Percentiles rank a stretch among this genome's conserved stretches.
Evolutionary conservation across 2,329 filamentous ascomycete species (phyloP).

Genomic region (Clonostachys chloroleuca): DNA sequence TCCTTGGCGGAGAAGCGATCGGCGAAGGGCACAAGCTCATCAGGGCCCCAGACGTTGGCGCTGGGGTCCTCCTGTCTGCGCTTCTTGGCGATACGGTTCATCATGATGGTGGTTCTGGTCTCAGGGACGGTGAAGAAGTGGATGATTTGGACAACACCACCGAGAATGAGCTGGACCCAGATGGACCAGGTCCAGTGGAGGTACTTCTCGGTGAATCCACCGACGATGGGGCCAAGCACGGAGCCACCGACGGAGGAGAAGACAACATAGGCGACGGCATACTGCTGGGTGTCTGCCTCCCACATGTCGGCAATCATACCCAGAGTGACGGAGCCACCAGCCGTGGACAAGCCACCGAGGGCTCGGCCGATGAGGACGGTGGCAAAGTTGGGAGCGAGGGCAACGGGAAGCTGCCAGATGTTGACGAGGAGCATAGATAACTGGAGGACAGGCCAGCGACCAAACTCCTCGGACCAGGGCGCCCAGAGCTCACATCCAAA

Average conservation of each 20-base stretch:
- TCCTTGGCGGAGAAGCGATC: slow-evolving; percentile 56
- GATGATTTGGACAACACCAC: slow-evolving; percentile 61
- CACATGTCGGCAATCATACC: slow-evolving; percentile 75
- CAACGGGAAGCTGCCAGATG: slow-evolving; percentile 70
- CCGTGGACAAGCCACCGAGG: slow-evolving; percentile 66
- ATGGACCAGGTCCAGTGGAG: slow-evolving; percentile 70
- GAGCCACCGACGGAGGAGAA: slow-evolving; percentile 78
- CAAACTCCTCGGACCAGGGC: slow-evolving; percentile 81
- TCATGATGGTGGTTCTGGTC: slow-evolving; percentile 70
- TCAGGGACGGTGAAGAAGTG: slow-evolving; percentile 72
- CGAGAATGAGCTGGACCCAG: slow-evolving; percentile 82
- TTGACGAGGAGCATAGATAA: slow-evolving; percentile 71
- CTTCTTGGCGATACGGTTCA: slow-evolving; percentile 75
- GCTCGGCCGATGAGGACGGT: slow-evolving; percentile 67
- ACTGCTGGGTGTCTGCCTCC: slow-evolving; percentile 67
- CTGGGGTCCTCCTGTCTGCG: slow-evolving; percentile 50
- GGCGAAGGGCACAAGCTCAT: slow-evolving; percentile 60
- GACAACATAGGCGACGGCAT: slow-evolving; percentile 71
- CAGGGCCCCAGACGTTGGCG: slow-evolving; percentile 65
- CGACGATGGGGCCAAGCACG: slow-evolving; percentile 72
- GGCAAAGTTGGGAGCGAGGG: slow-evolving; percentile 68
- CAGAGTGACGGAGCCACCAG: slow-evolving; percentile 65
- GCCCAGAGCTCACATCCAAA: slow-evolving; percentile 89
- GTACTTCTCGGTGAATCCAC: slow-evolving; percentile 67
- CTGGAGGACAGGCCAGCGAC: slow-evolving; percentile 73